A percentile compares a stretch with the other conserved stretches of the same genome.
Evolutionary conservation across 2,329 filamentous ascomycete species (phyloP).

Genomic region (Cryphonectria naterciae): DNA sequence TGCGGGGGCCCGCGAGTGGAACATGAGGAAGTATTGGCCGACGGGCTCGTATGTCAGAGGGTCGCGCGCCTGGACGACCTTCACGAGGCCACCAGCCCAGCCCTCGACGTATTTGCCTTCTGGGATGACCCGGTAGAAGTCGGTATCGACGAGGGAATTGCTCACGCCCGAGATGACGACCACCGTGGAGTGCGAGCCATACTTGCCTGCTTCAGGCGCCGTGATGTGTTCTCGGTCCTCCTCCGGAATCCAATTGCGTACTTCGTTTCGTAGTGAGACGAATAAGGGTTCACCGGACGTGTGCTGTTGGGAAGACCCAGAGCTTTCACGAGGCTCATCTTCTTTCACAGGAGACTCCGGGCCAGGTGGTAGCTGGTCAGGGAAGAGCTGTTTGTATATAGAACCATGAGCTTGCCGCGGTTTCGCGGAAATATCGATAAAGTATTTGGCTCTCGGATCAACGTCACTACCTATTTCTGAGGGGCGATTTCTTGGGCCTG

Average conservation of each 20-base stretch:
- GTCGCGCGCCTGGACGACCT: slow-evolving; percentile 69
- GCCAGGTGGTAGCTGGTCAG: slow-evolving; percentile 11
- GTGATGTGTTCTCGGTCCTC: not conserved
- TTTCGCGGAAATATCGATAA: not conserved
- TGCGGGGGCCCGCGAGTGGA: slow-evolving; percentile 63
- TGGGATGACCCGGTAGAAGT: slow-evolving; percentile 71
- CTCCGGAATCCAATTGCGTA: slow-evolving; percentile 27
- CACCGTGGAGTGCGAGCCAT: slow-evolving; percentile 32
- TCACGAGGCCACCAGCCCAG: slow-evolving; percentile 67
- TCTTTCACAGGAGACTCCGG: not conserved
- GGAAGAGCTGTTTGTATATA: slow-evolving; percentile 25
- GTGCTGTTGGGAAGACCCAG: not conserved
- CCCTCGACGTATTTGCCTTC: slow-evolving; percentile 67
- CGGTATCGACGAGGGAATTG: slow-evolving; percentile 63
- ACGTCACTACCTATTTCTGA: not conserved
- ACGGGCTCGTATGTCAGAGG: slow-evolving; percentile 64
- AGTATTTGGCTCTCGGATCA: slow-evolving; percentile 1
- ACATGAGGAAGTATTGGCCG: slow-evolving; percentile 72
- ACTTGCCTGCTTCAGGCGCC: slow-evolving; percentile 17
- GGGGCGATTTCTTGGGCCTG: not conserved
- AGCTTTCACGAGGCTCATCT: not conserved
- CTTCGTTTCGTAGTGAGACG: slow-evolving; percentile 27
- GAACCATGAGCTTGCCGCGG: not conserved
- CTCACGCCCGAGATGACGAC: slow-evolving; percentile 64
- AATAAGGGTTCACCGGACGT: slow-evolving; percentile 15